A percentile compares a stretch with the other conserved stretches of the same genome.
Evolutionary conservation across 129 eudicot genomes (phyloP).

Genomic region (Sambucus nigra): DNA sequence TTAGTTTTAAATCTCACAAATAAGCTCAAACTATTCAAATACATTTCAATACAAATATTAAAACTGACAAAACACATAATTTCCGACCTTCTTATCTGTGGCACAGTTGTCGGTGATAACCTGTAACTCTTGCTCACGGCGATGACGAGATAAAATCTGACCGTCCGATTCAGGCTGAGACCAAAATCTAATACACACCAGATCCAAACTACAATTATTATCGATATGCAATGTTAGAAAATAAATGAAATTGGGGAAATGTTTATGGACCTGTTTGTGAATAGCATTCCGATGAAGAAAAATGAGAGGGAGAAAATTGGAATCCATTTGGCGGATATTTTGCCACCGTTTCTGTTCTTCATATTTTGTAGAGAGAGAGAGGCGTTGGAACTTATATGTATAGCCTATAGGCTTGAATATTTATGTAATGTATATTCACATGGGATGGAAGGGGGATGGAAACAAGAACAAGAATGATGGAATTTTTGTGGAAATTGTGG

Average conservation of each 20-base stretch:
- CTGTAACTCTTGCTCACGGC: constrained; percentile 60
- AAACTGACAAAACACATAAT: background rate
- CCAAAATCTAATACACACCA: constrained; percentile 49
- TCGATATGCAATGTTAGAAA: background rate
- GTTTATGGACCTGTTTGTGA: constrained; percentile 50
- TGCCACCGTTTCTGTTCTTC: constrained; percentile 50
- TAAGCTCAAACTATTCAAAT: background rate
- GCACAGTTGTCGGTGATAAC: constrained; percentile 54
- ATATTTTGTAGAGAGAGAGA: constrained; percentile 11
- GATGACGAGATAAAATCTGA: constrained; percentile 52
- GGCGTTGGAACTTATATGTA: no score
- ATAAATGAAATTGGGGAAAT: background rate
- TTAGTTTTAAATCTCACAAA: no score
- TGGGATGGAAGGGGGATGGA: no score
- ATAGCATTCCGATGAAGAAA: constrained; percentile 72
- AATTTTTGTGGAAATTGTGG: no score
- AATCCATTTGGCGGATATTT: constrained; percentile 71
- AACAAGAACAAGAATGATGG: no score
- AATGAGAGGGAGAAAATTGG: constrained; percentile 56
- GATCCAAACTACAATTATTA: constrained; percentile 2
- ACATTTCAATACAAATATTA: background rate
- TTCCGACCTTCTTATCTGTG: constrained; percentile 39
- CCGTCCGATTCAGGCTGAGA: constrained; percentile 58
- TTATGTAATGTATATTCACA: no score
- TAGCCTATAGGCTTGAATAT: no score